Conservation (phyloP, 140 eudicot species). For the Cichorium intybus region DNA sequence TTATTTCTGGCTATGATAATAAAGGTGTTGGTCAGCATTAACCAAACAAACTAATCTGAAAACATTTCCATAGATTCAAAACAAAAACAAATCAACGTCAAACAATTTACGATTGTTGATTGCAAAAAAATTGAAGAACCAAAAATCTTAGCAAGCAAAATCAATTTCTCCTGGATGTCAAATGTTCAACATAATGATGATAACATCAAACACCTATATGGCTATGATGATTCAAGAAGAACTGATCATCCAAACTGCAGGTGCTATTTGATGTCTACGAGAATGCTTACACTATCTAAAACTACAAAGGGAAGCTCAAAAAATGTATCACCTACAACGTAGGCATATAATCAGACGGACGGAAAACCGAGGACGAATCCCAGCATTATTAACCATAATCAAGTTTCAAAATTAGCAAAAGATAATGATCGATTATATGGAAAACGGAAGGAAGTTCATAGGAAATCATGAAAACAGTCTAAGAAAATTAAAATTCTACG, state of each 20-base stretch:
- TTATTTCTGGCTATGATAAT: no score
- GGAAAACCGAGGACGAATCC: neutral
- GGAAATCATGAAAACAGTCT: constrained; percentile 3
- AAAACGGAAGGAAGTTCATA: neutral
- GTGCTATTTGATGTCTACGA: no score
- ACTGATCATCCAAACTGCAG: neutral
- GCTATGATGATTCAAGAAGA: neutral
- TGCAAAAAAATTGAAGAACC: no score
- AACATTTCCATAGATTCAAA: no score
- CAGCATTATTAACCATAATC: neutral
- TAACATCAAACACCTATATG: no score
- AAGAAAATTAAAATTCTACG: neutral
- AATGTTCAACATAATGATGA: no score
- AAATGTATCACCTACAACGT: neutral
- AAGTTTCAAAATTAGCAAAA: neutral
- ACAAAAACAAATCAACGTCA: no score
- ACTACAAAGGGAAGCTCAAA: neutral
- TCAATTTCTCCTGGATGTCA: no score
- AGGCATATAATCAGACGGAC: neutral
- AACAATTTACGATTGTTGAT: no score
- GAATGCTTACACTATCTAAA: neutral
- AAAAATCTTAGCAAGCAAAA: no score
- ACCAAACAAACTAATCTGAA: no score
- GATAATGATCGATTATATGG: neutral
- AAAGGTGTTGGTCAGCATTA: no score